Conservation (phyloP, 495 filamentous ascomycete genomes). For the Usnea hakonensis region DNA sequence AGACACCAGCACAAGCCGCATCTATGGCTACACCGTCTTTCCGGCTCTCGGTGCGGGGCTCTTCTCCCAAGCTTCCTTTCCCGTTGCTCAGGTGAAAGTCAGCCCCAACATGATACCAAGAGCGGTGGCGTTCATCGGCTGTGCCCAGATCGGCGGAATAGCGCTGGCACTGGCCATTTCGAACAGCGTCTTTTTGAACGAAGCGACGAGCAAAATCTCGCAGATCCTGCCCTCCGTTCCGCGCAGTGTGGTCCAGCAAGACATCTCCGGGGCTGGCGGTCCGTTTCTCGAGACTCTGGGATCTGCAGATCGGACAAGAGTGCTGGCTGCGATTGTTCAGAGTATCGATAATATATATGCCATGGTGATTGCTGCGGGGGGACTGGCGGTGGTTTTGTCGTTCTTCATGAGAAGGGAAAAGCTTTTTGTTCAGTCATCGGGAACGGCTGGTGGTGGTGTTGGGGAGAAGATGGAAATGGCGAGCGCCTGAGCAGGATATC, state of each 20-base stretch:
- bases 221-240: conserved; percentile 31
- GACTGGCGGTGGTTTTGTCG: conserved; percentile 35
- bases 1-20: conserved; percentile 28
- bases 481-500: too few species aligned
- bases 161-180: conserved; percentile 48
- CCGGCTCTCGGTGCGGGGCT: conserved; percentile 45
- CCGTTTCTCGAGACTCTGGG: conserved; percentile 32
- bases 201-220: conserved; percentile 20
- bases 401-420: conserved; percentile 24
- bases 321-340: conserved; percentile 37
- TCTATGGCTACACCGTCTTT: conserved; percentile 50
- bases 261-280: conserved; percentile 41
- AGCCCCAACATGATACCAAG: conserved; percentile 31
- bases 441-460: too few species aligned
- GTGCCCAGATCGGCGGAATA: conserved; percentile 43
- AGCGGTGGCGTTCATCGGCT: conserved; percentile 42
- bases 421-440: too few species aligned
- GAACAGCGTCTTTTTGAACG: conserved; percentile 47
- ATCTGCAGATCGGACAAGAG: conserved; percentile 27
- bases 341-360: conserved; percentile 42
- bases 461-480: too few species aligned
- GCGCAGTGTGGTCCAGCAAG: conserved; percentile 31
- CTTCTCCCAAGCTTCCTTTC: conserved; percentile 42
- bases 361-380: conserved; percentile 39
- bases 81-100: conserved; percentile 44